Conservation (phyloP, 148 eudicot species). For the Nepenthes gracilis region DNA sequence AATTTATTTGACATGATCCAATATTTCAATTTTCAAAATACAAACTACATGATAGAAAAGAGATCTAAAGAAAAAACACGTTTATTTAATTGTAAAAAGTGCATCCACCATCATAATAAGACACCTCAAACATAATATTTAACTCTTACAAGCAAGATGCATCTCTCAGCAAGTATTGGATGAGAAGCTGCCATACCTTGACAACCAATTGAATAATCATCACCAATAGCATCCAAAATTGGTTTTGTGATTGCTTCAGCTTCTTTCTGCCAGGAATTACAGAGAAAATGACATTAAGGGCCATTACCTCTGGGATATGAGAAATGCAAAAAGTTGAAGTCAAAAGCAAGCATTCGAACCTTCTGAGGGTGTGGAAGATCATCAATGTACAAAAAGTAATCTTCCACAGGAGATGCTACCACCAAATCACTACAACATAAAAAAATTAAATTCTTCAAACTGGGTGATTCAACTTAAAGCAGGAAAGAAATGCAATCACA, state of each 20-base stretch:
- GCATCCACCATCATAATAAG: too few relatives aligned
- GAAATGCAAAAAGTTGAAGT: neutral
- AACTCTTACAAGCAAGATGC: neutral
- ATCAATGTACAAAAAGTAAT: conserved; percentile 72
- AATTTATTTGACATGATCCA: too few relatives aligned
- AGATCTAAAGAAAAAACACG: too few relatives aligned
- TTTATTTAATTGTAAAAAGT: too few relatives aligned
- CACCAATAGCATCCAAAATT: conserved; percentile 81
- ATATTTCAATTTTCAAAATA: too few relatives aligned
- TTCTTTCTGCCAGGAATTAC: conserved; percentile 33
- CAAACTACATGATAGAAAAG: too few relatives aligned
- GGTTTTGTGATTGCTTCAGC: conserved; percentile 63
- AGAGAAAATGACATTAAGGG: conserved; percentile 2
- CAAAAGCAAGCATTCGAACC: conserved; percentile 27
- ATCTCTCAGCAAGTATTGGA: neutral
- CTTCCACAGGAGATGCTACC: conserved; percentile 91
- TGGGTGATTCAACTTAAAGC: neutral
- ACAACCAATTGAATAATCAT: conserved; percentile 71
- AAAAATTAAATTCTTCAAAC: conserved; percentile 8
- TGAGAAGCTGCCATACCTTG: conserved; percentile 37
- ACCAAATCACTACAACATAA: conserved; percentile 78
- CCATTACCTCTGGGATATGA: neutral
- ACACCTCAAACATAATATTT: neutral
- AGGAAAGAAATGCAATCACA: neutral
- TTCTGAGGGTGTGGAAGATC: conserved; percentile 61